Conservation (phyloP, 306 rosid species). For the Sophora flavescens region DNA sequence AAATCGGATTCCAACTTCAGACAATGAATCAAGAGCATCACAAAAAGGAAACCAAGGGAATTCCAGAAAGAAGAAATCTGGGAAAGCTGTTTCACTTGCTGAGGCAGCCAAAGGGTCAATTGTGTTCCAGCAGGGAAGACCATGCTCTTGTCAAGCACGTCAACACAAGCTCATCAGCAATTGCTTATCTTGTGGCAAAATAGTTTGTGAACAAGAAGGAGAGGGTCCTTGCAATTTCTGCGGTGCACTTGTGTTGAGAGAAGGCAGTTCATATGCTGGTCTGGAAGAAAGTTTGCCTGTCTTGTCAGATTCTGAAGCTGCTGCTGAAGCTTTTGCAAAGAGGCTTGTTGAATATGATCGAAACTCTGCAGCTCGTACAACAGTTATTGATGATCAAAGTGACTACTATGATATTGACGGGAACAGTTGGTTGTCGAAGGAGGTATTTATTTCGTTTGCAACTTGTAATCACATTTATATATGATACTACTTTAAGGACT, state of each 20-base stretch:
- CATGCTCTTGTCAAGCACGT: constrained; percentile 92
- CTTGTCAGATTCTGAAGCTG: constrained; percentile 75
- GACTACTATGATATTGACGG: constrained; percentile 96
- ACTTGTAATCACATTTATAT: constrained; percentile 1
- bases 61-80: constrained; percentile 85
- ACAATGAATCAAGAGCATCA: constrained; percentile 52
- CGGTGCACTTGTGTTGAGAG: constrained; percentile 87
- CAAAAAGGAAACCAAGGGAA: constrained; percentile 70
- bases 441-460: constrained; percentile 57
- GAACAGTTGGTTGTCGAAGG: constrained; percentile 90
- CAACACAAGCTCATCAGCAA: constrained; percentile 78
- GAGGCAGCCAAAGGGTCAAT: constrained; percentile 94
- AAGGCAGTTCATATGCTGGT: constrained; percentile 93
- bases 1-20: constrained; percentile 48
- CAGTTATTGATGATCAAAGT: constrained; percentile 97
- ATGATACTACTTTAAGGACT: neutral
- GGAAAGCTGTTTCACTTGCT: constrained; percentile 80
- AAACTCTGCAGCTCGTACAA: constrained; percentile 91
- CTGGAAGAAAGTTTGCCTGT: constrained; percentile 74
- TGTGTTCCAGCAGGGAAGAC: constrained; percentile 91
- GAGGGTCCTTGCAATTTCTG: constrained; percentile 97
- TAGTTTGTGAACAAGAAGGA: constrained; percentile 98
- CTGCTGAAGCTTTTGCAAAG: constrained; percentile 94
- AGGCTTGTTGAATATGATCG: constrained; percentile 93
- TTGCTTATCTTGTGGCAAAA: constrained; percentile 93